phyloP scores from a whole-genome alignment of 2,329 filamentous ascomycete genomes.

The Botrytis elliptica region DNA sequence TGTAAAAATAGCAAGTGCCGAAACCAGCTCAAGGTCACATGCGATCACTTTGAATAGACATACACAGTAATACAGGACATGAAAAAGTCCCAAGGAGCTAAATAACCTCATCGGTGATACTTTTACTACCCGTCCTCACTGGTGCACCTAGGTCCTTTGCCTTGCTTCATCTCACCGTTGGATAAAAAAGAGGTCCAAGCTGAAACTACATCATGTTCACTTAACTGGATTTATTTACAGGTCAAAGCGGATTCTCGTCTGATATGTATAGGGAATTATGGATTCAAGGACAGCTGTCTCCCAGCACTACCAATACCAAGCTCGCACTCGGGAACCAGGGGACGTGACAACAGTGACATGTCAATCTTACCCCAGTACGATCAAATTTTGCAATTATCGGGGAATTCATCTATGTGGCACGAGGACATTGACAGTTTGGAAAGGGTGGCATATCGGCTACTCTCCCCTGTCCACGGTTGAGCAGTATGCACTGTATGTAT shows the following conservation, averaged over 20 bases:
- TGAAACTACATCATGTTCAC: not conserved
- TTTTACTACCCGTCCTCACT: not conserved
- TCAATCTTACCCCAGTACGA: not conserved
- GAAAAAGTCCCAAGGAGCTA: not conserved
- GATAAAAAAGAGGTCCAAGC: slow-evolving; percentile 1
- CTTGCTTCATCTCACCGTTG: slow-evolving; percentile 16
- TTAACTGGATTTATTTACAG: not conserved
- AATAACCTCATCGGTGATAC: not conserved
- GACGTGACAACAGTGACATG: not conserved
- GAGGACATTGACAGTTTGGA: not conserved
- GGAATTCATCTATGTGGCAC: slow-evolving; percentile 1
- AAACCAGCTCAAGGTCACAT: not conserved
- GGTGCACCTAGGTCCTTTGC: not conserved
- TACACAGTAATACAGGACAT: not conserved
- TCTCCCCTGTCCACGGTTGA: not conserved
- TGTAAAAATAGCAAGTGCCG: not conserved
- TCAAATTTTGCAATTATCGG: not conserved
- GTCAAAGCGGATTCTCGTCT: slow-evolving; percentile 3
- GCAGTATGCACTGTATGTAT: not conserved
- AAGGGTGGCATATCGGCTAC: not conserved
- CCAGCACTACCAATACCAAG: not conserved
- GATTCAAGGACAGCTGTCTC: not conserved
- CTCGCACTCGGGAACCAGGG: not conserved
- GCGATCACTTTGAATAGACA: not conserved
- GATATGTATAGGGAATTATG: not conserved